A percentile compares a stretch with the other conserved stretches of the same genome.
Evolutionary conservation across 2,329 filamentous ascomycete genomes (phyloP).

Genomic region (Fusarium floridanum): DNA sequence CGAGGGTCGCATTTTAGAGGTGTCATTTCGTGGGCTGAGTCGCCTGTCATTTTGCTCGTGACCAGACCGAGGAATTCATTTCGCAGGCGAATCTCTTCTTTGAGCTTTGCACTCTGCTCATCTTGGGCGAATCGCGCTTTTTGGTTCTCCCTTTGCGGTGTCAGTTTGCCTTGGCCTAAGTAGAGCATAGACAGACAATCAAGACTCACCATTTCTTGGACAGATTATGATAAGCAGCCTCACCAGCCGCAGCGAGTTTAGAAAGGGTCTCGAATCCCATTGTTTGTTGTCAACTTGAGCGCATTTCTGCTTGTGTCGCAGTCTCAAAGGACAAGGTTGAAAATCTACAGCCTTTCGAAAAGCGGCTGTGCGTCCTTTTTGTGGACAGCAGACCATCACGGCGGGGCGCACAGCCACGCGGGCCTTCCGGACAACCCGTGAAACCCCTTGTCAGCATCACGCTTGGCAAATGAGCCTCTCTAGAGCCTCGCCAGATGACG

Average conservation of each 20-base stretch:
- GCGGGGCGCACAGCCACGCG: constrained; percentile 39
- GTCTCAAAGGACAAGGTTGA: background rate
- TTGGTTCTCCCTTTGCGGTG: constrained; percentile 19
- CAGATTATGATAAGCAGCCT: constrained; percentile 34
- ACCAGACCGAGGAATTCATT: constrained; percentile 38
- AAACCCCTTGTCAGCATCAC: constrained; percentile 13
- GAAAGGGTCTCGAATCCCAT: constrained; percentile 39
- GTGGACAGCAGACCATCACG: background rate
- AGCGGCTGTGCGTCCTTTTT: constrained; percentile 5
- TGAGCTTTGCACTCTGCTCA: constrained; percentile 14
- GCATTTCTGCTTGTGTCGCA: constrained; percentile 5
- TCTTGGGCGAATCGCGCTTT: constrained; percentile 12
- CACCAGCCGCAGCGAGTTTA: constrained; percentile 25
- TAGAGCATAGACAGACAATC: background rate
- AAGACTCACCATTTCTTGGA: constrained; percentile 35
- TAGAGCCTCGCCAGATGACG: constrained; percentile 11
- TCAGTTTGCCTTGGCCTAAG: background rate
- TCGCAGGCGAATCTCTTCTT: constrained; percentile 34
- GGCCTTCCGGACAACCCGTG: constrained; percentile 17
- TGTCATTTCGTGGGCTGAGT: constrained; percentile 37
- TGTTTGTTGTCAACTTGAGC: constrained; percentile 9
- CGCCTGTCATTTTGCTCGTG: constrained; percentile 36
- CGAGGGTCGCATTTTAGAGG: constrained; percentile 30
- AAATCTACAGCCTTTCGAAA: background rate
- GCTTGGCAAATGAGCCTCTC: constrained; percentile 36